Percentiles rank a stretch among this genome's conserved stretches.
Evolutionary conservation across 2,329 filamentous ascomycete species (phyloP).

Genomic region (Cercospora sp.): DNA sequence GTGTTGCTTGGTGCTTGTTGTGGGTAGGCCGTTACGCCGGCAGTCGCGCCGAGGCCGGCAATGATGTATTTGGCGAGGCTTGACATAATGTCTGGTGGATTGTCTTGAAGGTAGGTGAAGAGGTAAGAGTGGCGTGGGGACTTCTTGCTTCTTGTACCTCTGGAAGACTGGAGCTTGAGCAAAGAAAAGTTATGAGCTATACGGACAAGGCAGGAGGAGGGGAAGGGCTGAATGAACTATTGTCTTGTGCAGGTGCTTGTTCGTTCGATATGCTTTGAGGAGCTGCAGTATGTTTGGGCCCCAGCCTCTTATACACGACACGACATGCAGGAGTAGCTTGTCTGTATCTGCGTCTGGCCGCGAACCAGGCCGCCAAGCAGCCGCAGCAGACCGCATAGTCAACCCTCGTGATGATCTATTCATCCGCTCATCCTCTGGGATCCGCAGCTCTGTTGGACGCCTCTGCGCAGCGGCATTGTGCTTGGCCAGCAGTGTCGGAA

Average conservation of each 20-base stretch:
- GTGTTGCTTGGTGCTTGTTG: slow-evolving; percentile 12
- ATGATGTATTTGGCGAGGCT: slow-evolving; percentile 23
- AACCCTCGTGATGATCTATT: neutral
- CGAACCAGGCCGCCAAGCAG: neutral
- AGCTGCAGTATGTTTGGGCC: slow-evolving; percentile 1
- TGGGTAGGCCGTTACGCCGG: slow-evolving; percentile 22
- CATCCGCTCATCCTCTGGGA: neutral
- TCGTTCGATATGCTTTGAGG: neutral
- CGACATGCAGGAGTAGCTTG: neutral
- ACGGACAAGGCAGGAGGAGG: neutral
- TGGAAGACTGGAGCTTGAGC: neutral
- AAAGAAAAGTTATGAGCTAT: neutral
- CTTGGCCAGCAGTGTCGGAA: neutral
- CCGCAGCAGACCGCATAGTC: neutral
- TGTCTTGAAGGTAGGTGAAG: neutral
- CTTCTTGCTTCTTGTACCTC: neutral
- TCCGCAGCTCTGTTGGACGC: neutral
- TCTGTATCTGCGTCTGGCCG: neutral
- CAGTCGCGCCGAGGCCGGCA: slow-evolving; percentile 22
- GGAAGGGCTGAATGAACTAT: neutral
- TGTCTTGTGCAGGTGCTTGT: neutral
- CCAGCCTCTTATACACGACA: slow-evolving; percentile 5
- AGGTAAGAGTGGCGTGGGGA: neutral
- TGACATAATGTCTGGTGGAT: slow-evolving; percentile 11
- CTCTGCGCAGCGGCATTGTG: neutral